Evolutionary conservation across 352 stramenopile genomes (phyloP), one percentile per base, ranked within the genome.

Genomic region (Paralagenidium karlingii): DNA sequence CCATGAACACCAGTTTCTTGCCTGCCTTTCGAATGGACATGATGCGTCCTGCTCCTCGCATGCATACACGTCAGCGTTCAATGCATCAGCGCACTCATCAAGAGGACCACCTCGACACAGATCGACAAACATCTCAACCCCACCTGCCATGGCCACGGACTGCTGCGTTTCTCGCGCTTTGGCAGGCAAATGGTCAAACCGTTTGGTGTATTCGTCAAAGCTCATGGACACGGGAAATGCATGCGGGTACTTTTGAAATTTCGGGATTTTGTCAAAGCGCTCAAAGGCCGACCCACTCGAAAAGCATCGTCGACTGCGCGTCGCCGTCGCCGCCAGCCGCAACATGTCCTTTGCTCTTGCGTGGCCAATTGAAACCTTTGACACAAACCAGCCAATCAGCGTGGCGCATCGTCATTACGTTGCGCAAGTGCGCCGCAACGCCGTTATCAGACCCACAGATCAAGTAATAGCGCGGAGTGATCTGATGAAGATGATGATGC

Each of bases 1-100:
- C 73, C 36, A 87, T 33, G 44, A 89, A 89, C 28, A 86, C 65
- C 22, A 89, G 61, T 38, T 89, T 86, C 58, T 86, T 87, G 55
- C 76, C 86, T 24, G 76, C 67, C 32, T 66, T 61, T 21, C 76
- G 71, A 45, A 86, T 89, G 11, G 73, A 73, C 38, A 82, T 62
- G 28, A 89, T 70, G 19, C 76, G 71, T 39, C 69, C 68, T 76
- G 28, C 22, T 20, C 26, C 46, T 21, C 26, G 25, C 27, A 30
- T 12, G 28, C 33, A 18, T 15, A 40, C 43, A 13, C 26, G 19
- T 33, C 15, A 27, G 5, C n/a, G n/a, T n/a, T n/a, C 13, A 38
- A 2, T 0, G 18, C 0, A 5, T 34, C 9, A 18, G 25, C n/a
- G n/a, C 13, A 15, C 5, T 31, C n/a, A n/a, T n/a, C n/a, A n/a